These are phyloP conservation scores for Colletotrichum horii DNA, from an alignment of 2,329 filamentous ascomycete genomes.

Conservation along the genomic window DNA sequence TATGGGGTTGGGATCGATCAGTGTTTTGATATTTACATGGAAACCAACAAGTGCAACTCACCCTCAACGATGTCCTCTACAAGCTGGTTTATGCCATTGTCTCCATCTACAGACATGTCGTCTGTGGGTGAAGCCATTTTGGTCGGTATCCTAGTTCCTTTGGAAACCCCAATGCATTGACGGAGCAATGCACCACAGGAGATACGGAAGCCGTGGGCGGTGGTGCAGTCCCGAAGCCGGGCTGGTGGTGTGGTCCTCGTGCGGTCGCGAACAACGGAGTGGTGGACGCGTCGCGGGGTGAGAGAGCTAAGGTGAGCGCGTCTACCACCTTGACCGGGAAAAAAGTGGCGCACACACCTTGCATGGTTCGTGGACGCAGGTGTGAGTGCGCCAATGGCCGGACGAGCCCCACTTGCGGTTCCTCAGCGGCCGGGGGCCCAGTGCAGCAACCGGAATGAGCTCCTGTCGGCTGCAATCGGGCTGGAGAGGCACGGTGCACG, in stretches of 20 bases:
- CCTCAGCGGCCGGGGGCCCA: background rate
- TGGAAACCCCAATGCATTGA: background rate
- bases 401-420: background rate
- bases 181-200: background rate
- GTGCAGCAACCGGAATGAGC: background rate
- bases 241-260: background rate
- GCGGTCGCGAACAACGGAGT: background rate
- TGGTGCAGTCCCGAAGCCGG: background rate
- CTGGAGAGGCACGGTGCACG: background rate
- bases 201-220: background rate
- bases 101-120: constrained; percentile 27
- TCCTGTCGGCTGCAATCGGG: background rate
- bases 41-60: background rate
- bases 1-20: constrained; percentile 29
- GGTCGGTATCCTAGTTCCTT: background rate
- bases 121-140: background rate
- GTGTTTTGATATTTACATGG: background rate
- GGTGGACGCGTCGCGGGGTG: constrained; percentile 9
- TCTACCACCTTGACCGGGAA: background rate
- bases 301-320: constrained; percentile 8
- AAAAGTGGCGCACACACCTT: background rate
- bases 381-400: background rate
- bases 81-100: constrained; percentile 38
- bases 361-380: background rate
- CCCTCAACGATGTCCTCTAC: constrained; percentile 40